phyloP scores from a whole-genome alignment of 495 filamentous ascomycete genomes.

The Neurospora sp. region DNA sequence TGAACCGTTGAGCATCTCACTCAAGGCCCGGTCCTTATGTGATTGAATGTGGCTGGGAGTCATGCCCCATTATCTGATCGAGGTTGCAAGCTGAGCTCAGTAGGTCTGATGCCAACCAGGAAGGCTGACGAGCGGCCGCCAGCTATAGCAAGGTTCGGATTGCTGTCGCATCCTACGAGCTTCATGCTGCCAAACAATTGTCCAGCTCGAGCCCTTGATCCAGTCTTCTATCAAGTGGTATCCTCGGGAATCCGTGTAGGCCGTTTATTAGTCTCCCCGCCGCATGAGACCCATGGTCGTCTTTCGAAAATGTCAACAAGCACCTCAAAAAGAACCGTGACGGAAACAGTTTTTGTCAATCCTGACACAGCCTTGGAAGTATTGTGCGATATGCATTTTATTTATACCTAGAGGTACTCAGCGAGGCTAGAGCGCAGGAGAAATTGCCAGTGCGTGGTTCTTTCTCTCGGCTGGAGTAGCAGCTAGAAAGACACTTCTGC shows the following conservation, averaged over 20 bases:
- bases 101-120: background rate
- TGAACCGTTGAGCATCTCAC: background rate
- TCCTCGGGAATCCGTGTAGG: background rate
- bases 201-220: background rate
- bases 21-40: background rate
- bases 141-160: background rate
- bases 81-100: background rate
- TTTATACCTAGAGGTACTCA: too few species aligned
- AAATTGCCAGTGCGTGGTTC: background rate
- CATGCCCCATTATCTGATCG: background rate
- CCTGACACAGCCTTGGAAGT: background rate
- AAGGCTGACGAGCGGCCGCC: background rate
- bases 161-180: background rate
- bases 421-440: background rate
- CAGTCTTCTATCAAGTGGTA: background rate
- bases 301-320: background rate
- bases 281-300: background rate
- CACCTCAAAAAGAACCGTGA: background rate
- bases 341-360: background rate
- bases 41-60: background rate
- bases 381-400: background rate
- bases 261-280: background rate
- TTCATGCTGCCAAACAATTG: background rate
- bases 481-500: background rate
- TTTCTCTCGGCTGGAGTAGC: background rate